Evolutionary conservation across 768 basidiomycete genomes (phyloP).

Genomic region (Rhodotorula sphaerocarpa): DNA sequence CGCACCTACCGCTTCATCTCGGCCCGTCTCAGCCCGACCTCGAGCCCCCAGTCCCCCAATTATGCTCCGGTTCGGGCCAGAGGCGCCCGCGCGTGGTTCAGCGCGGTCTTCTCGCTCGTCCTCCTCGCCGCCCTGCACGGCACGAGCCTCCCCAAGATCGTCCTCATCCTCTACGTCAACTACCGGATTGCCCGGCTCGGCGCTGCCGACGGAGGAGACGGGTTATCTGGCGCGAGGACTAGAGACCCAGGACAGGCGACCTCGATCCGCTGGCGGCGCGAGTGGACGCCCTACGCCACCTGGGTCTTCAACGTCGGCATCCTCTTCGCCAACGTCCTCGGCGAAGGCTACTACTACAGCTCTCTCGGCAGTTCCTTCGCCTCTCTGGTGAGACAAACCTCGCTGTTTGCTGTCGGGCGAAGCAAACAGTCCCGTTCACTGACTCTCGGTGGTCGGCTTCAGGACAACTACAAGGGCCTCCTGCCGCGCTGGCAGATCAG

Average conservation of each 20-base stretch:
- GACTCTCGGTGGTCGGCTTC: conserved; percentile 30
- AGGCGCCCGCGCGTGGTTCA: conserved; percentile 52
- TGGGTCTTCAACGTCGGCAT: conserved; percentile 71
- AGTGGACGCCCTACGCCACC: conserved; percentile 44
- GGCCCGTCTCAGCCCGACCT: background rate
- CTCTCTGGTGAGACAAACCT: conserved; percentile 52
- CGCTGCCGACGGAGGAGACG: conserved; percentile 34
- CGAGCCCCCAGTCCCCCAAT: background rate
- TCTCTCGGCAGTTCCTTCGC: conserved; percentile 45
- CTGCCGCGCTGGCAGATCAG: conserved; percentile 86
- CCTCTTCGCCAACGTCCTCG: conserved; percentile 67
- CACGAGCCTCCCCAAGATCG: conserved; percentile 65
- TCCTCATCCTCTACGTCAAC: conserved; percentile 62
- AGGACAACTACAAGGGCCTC: conserved; percentile 52
- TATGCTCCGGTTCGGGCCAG: background rate
- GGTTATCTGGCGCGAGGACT: too few relatives aligned
- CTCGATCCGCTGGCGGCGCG: conserved; percentile 32
- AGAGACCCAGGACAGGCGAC: conserved; percentile 41
- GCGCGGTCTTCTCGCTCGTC: conserved; percentile 55
- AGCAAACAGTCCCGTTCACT: background rate
- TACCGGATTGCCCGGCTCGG: conserved; percentile 53
- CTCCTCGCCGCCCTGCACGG: conserved; percentile 75
- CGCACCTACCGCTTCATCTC: conserved; percentile 47
- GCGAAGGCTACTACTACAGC: conserved; percentile 64
- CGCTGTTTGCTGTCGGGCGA: background rate